These are phyloP conservation scores for Tulasnella sp. DNA, from an alignment of 768 basidiomycete genomes.

Conservation along the genomic window DNA sequence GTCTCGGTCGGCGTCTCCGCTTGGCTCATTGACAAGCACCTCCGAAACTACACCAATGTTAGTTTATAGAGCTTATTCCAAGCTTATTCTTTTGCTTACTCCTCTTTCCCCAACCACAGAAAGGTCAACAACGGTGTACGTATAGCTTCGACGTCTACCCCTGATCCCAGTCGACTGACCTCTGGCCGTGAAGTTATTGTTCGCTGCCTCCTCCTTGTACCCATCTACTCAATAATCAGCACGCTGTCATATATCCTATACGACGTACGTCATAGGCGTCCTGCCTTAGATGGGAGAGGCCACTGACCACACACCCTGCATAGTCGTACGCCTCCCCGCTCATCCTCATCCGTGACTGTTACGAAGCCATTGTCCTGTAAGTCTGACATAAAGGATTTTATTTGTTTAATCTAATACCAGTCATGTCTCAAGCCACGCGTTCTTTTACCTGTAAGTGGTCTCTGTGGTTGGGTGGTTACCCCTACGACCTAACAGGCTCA, in stretches of 20 bases:
- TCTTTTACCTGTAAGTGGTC: conserved; percentile 62
- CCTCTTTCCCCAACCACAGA: conserved; percentile 46
- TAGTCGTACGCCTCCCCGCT: conserved; percentile 71
- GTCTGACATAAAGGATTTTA: background rate
- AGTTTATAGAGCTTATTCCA: conserved; percentile 39
- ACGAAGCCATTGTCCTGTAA: conserved; percentile 74
- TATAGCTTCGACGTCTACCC: background rate
- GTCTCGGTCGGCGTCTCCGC: conserved; percentile 61
- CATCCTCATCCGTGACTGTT: conserved; percentile 70
- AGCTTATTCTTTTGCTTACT: background rate
- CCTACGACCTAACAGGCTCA: background rate
- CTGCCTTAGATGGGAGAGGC: background rate
- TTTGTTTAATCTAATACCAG: background rate
- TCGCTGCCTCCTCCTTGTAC: conserved; percentile 76
- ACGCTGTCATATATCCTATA: conserved; percentile 72
- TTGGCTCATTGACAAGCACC: conserved; percentile 76
- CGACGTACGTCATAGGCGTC: conserved; percentile 46
- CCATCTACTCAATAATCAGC: conserved; percentile 70
- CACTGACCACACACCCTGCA: conserved; percentile 15
- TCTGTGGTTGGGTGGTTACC: background rate
- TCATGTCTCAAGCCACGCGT: conserved; percentile 46
- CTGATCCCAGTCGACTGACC: conserved; percentile 19
- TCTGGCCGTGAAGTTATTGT: conserved; percentile 58
- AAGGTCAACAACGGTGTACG: conserved; percentile 70
- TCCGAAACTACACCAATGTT: conserved; percentile 72